Conservation (phyloP, 805 yeast genomes). For the Teunomyces barrocoloradensis region DNA sequence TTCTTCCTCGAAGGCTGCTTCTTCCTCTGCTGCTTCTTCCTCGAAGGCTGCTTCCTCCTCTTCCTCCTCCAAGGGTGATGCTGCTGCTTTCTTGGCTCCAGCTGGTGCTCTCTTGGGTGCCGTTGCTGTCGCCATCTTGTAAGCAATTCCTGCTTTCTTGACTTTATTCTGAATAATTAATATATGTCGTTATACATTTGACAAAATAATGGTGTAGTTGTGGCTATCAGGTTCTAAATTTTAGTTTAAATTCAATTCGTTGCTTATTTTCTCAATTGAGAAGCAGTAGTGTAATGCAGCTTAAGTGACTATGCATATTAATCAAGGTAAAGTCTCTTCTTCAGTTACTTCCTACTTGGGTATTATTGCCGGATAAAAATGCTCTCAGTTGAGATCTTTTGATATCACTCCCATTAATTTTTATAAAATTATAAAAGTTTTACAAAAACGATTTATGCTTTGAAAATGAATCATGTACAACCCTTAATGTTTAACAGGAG, state of each 20-base stretch:
- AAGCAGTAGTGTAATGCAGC: too few relatives aligned
- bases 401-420: too few relatives aligned
- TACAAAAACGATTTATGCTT: not conserved
- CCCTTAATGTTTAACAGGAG: constrained; percentile 5
- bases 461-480: not conserved
- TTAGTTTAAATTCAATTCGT: too few relatives aligned
- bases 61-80: constrained; percentile 7
- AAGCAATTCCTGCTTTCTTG: constrained; percentile 1
- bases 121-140: constrained; percentile 33
- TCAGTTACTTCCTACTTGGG: too few relatives aligned
- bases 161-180: not conserved
- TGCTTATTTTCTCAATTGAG: too few relatives aligned
- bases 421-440: not conserved
- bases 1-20: not conserved
- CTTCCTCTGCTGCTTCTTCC: constrained; percentile 10
- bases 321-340: too few relatives aligned
- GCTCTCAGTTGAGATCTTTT: too few relatives aligned
- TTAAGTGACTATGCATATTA: too few relatives aligned
- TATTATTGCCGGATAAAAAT: too few relatives aligned
- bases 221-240: too few relatives aligned
- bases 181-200: not conserved
- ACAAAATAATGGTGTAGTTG: too few relatives aligned
- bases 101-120: constrained; percentile 35
- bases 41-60: constrained; percentile 11
- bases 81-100: constrained; percentile 16